Evolutionary conservation across 768 basidiomycete genomes (phyloP), one percentile per base, ranked within the genome.

Genomic region (Tricholoma furcatifolium): DNA sequence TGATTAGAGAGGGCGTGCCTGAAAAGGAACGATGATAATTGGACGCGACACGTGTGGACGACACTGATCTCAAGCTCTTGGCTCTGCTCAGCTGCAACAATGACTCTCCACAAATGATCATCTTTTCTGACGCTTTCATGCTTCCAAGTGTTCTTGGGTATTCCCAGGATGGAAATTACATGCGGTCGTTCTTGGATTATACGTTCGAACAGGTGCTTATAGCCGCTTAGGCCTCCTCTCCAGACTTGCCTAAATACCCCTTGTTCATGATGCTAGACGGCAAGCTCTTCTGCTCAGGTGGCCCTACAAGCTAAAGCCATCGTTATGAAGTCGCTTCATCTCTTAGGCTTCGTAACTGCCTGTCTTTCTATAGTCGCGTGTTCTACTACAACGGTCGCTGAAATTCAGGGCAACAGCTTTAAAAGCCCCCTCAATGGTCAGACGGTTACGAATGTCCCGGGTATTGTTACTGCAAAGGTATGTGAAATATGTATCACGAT

Each of bases 381-480:
- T n/a, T 60, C 62, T 2, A 65, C 71, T 10, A 68, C 66, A 17
- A 72, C 71, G 9, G 67, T 82, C 11, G 65, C 77, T n/a, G 80
- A 81, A 23, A 79, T 84, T 24, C 79, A 82, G 64, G 82, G 82
- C 3, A n/a, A 42, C 59, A 27, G 62, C 72, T 81, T 73, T 55
- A 67, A 66, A 56, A 81, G 80, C 30, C 79, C 81, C 49, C 60
- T 76, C 10, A 62, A 56, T 24, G 77, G 79, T 0, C 69, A 79
- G 51, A 67, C 62, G 5, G 78, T 83, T 6, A 60, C 67, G 21
- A 73, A 75, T 59, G 67, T 84, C 8, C 76, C 74, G 23, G 82
- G 79, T 14, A 55, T 80, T 5, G 79, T 82, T 0, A 77, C 79
- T 7, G 80, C 81, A 5, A 82, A 80, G 69, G 82, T 80, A 60